Conservation (phyloP, 2,329 filamentous ascomycete genomes). For the Ascochyta fabae region DNA sequence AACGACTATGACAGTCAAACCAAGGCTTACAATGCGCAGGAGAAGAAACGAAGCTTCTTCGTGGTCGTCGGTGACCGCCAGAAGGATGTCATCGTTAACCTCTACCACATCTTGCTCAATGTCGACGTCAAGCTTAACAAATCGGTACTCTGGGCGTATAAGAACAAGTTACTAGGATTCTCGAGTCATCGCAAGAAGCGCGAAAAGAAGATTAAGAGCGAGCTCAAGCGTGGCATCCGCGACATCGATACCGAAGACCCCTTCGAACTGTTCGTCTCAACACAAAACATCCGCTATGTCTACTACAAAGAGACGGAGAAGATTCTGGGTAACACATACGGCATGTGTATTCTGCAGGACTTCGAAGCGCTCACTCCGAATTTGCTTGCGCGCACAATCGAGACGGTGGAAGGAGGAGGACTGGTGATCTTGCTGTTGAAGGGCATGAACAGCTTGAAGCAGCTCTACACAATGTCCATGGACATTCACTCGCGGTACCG, state of each 20-base stretch:
- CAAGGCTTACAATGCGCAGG: slow-evolving; percentile 50
- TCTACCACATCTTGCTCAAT: slow-evolving; percentile 90
- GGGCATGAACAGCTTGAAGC: slow-evolving; percentile 95
- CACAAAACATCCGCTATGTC: slow-evolving; percentile 97
- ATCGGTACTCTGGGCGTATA: slow-evolving; percentile 97
- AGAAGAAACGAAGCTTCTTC: slow-evolving; percentile 98
- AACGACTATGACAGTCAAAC: not conserved
- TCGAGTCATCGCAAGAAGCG: slow-evolving; percentile 96
- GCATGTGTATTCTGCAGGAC: slow-evolving; percentile 97
- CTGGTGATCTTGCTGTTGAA: slow-evolving; percentile 89
- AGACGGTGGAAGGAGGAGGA: slow-evolving; percentile 96
- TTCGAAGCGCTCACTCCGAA: slow-evolving; percentile 99
- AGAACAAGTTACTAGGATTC: slow-evolving; percentile 94
- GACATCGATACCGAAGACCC: slow-evolving; percentile 93
- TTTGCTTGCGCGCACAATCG: slow-evolving; percentile 88
- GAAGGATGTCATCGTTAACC: slow-evolving; percentile 95
- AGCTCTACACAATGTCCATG: slow-evolving; percentile 96
- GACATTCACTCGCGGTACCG: slow-evolving; percentile 96
- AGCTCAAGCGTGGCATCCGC: slow-evolving; percentile 92
- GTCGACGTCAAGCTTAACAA: slow-evolving; percentile 94
- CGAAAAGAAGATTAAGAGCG: slow-evolving; percentile 97
- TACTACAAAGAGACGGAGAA: slow-evolving; percentile 99
- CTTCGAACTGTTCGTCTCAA: slow-evolving; percentile 95
- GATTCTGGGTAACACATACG: slow-evolving; percentile 96
- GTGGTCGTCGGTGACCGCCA: slow-evolving; percentile 92